Evolutionary conservation across 2,329 filamentous ascomycete species (phyloP).

Genomic region (Fusarium heterosporum): DNA sequence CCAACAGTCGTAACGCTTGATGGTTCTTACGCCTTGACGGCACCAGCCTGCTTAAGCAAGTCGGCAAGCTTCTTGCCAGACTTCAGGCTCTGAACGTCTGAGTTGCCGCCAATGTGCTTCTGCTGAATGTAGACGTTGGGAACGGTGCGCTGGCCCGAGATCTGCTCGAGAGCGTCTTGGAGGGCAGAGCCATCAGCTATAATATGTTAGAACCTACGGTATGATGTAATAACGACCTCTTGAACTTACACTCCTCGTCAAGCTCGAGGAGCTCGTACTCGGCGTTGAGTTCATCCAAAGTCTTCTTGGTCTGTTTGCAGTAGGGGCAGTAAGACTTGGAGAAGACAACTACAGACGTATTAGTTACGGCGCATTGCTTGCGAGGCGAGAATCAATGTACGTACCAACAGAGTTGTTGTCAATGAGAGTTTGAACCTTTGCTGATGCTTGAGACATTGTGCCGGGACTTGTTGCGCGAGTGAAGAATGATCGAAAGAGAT

Average conservation of each 20-base stretch:
- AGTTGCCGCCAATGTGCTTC: slow-evolving; percentile 97
- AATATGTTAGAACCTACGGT: slow-evolving; percentile 32
- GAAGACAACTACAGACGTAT: slow-evolving; percentile 77
- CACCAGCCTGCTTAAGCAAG: slow-evolving; percentile 58
- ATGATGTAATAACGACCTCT: background rate
- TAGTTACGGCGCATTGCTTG: background rate
- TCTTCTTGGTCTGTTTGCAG: slow-evolving; percentile 82
- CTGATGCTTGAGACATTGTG: slow-evolving; percentile 84
- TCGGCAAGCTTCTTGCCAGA: slow-evolving; percentile 54
- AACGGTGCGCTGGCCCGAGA: slow-evolving; percentile 87
- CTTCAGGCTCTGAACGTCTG: slow-evolving; percentile 77
- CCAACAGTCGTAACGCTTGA: slow-evolving; percentile 8
- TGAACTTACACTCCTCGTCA: slow-evolving; percentile 80
- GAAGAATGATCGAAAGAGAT: slow-evolving; percentile 80
- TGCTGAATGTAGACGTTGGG: slow-evolving; percentile 94
- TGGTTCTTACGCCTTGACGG: slow-evolving; percentile 56
- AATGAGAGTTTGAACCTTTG: slow-evolving; percentile 87
- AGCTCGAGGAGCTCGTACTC: slow-evolving; percentile 84
- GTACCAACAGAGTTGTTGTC: slow-evolving; percentile 86
- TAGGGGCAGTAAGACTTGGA: slow-evolving; percentile 97
- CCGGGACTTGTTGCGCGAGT: slow-evolving; percentile 68
- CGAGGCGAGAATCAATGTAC: slow-evolving; percentile 46
- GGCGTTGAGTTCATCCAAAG: slow-evolving; percentile 76
- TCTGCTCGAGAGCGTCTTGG: slow-evolving; percentile 83
- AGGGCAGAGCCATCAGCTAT: slow-evolving; percentile 84